phyloP scores from a whole-genome alignment of 2,329 filamentous ascomycete species.

The Colletotrichum noveboracense region DNA sequence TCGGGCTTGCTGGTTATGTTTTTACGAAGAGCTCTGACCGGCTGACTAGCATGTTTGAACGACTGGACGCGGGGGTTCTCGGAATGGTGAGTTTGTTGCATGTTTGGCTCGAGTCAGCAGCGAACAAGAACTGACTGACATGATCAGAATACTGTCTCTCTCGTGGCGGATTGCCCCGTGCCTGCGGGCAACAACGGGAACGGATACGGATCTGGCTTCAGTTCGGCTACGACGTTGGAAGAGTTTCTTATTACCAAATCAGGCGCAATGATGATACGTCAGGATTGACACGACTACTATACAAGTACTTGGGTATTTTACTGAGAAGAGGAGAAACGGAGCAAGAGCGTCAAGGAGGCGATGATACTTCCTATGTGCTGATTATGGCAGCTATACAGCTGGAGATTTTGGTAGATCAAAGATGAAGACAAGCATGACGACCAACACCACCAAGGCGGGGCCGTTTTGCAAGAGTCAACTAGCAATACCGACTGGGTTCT shows the following conservation, averaged over 20 bases:
- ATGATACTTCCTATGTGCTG: background rate
- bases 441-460: background rate
- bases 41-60: constrained; percentile 49
- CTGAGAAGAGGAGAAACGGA: background rate
- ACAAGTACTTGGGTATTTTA: background rate
- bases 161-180: background rate
- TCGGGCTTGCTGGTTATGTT: constrained; percentile 79
- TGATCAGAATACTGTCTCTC: constrained; percentile 8
- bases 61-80: constrained; percentile 69
- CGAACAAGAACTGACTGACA: background rate
- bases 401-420: background rate
- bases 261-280: background rate
- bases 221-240: background rate
- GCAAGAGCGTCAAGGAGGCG: background rate
- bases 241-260: constrained; percentile 14
- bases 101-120: background rate
- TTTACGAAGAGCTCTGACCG: constrained; percentile 56
- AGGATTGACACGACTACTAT: background rate
- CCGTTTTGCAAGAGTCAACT: background rate
- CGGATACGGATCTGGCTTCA: background rate
- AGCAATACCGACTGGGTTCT: background rate
- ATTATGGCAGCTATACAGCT: background rate
- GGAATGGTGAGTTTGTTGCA: constrained; percentile 43
- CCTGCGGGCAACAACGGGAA: background rate
- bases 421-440: background rate